These are phyloP conservation scores for Tremella mesenterica DNA, from an alignment of 768 basidiomycete species.

Conservation along the genomic window DNA sequence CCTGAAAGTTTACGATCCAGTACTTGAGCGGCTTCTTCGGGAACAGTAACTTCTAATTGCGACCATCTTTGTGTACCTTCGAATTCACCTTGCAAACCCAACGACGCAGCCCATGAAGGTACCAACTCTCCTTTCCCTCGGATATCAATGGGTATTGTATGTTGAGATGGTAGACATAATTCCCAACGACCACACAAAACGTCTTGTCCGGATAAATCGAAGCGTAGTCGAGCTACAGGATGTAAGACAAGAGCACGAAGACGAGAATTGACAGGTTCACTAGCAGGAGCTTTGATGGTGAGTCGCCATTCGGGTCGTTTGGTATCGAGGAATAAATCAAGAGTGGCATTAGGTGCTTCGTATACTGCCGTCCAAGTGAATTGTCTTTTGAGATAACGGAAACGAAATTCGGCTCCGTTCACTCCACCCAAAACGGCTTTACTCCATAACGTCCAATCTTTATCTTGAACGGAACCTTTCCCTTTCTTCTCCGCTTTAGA, in stretches of 20 bases:
- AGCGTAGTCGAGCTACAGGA: conserved; percentile 65
- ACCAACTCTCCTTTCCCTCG: conserved; percentile 56
- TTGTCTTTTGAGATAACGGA: conserved; percentile 76
- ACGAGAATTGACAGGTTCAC: conserved; percentile 67
- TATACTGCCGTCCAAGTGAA: conserved; percentile 77
- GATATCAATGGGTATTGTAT: conserved; percentile 56
- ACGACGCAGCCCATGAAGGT: conserved; percentile 72
- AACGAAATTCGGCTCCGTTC: conserved; percentile 54
- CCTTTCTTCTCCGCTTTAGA: conserved; percentile 17
- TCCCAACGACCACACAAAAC: conserved; percentile 65
- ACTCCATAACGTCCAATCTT: conserved; percentile 63
- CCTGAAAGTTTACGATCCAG: conserved; percentile 74
- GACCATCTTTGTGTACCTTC: conserved; percentile 62
- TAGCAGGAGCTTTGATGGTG: conserved; percentile 60
- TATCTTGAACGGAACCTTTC: conserved; percentile 38
- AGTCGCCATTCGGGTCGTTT: conserved; percentile 78
- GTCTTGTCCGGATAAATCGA: conserved; percentile 30
- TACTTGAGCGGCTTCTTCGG: conserved; percentile 48
- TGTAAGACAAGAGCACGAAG: conserved; percentile 63
- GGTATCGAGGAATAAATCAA: conserved; percentile 70
- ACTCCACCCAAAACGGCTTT: conserved; percentile 25
- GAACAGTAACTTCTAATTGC: conserved; percentile 57
- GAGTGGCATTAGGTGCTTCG: conserved; percentile 58
- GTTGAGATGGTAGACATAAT: conserved; percentile 61
- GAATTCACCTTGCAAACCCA: conserved; percentile 65